A percentile compares a stretch with the other conserved stretches of the same genome.
These are phyloP conservation scores for Diospyros kaki DNA, from an alignment of 148 eudicot species.

Conservation along the genomic window DNA sequence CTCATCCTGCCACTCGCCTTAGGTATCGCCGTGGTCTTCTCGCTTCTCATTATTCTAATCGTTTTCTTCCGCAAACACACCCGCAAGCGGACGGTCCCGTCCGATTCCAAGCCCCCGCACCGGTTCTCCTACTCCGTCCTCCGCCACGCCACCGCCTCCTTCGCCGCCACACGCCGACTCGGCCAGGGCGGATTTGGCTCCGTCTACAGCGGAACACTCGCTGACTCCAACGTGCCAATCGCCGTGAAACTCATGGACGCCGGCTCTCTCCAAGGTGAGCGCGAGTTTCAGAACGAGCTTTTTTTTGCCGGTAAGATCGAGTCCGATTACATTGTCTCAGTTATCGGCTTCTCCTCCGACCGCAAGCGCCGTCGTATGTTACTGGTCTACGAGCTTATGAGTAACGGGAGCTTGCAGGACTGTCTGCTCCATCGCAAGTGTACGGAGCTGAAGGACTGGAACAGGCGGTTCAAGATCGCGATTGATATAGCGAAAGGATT, in stretches of 20 bases:
- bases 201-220: constrained; percentile 52
- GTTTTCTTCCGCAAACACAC: constrained; percentile 44
- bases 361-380: constrained; percentile 63
- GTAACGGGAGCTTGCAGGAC: constrained; percentile 82
- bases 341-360: constrained; percentile 69
- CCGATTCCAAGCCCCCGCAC: constrained; percentile 40
- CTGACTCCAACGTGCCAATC: constrained; percentile 14
- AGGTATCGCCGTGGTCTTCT: constrained; percentile 35
- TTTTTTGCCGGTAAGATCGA: constrained; percentile 47
- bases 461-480: constrained; percentile 41
- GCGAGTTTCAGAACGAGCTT: constrained; percentile 91
- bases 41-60: constrained; percentile 45
- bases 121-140: constrained; percentile 59
- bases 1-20: constrained; percentile 40
- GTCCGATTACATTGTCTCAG: constrained; percentile 46
- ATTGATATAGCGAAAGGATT: constrained; percentile 69
- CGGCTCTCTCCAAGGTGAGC: constrained; percentile 86
- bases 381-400: constrained; percentile 81
- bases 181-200: constrained; percentile 91
- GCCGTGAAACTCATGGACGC: constrained; percentile 81
- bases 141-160: constrained; percentile 56
- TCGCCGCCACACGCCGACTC: constrained; percentile 54
- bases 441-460: constrained; percentile 55
- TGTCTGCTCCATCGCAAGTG: constrained; percentile 58
- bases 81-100: constrained; percentile 28